These are phyloP conservation scores for Brasilioporus rufonigricans DNA, from an alignment of 768 basidiomycete species.

Conservation along the genomic window DNA sequence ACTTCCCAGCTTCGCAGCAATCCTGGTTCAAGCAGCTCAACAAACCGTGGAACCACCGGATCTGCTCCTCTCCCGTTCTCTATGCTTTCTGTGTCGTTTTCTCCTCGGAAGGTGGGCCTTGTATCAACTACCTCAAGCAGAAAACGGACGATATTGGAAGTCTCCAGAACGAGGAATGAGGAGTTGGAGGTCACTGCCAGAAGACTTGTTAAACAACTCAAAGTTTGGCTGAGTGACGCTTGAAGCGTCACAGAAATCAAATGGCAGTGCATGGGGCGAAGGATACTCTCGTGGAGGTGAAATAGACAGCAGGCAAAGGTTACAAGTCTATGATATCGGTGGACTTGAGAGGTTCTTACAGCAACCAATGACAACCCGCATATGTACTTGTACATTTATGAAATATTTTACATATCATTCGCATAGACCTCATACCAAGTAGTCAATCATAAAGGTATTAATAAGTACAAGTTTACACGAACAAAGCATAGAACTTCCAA, in stretches of 20 bases:
- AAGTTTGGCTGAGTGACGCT: slow-evolving; percentile 36
- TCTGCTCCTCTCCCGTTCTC: slow-evolving; percentile 33
- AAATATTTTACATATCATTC: too few species aligned
- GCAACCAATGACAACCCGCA: too few species aligned
- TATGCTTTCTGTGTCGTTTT: slow-evolving; percentile 40
- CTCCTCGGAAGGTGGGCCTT: slow-evolving; percentile 39
- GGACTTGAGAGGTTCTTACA: too few species aligned
- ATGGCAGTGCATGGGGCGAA: too few species aligned
- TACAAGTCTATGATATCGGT: too few species aligned
- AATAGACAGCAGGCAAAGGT: too few species aligned
- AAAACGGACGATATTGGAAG: slow-evolving; percentile 56
- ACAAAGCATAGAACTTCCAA: too few species aligned
- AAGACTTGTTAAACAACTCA: slow-evolving; percentile 48
- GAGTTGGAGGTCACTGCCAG: slow-evolving; percentile 55
- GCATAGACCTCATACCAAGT: too few species aligned
- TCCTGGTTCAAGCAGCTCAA: slow-evolving; percentile 5
- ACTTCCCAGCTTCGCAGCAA: neutral
- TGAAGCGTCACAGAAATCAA: neutral
- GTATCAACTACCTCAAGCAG: slow-evolving; percentile 31
- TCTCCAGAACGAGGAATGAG: slow-evolving; percentile 49
- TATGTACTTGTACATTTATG: too few species aligned
- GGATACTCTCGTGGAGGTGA: too few species aligned
- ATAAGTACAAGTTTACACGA: too few species aligned
- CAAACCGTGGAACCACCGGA: neutral
- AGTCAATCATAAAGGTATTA: too few species aligned